Base-by-base conservation (phyloP, 495 filamentous ascomycete species). In the Staphylotrichum tortipilum region DNA sequence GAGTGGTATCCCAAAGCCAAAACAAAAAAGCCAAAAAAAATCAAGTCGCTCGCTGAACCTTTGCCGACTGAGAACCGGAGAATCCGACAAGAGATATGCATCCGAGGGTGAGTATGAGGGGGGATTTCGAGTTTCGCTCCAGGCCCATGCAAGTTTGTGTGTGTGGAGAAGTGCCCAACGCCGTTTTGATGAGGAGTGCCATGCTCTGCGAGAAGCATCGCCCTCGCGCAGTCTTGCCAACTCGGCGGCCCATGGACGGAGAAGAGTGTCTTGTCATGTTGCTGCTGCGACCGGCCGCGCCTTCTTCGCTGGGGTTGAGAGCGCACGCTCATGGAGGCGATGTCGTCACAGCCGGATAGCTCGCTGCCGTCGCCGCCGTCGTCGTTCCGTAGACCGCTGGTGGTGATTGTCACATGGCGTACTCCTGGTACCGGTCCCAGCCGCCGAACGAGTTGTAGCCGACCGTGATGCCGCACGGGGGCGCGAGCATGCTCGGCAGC, bases 401-500 rank as follows among this genome's bases (percentile, higher is more conserved):
- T 52, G 62, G 53, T 78, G 74, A 55, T 78, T 79, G 79, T 81
- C 78, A 82, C 74, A 82, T 82, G 36, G 77, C 68, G 60, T 78
- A 81, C 50, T 82, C 79, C 52, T 79, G 76, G 56, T 77, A 82
- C 49, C 76, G 70, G 58, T 83, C 83, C 89, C 92, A 95, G 50
- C 78, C 84, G 53, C 78, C 84, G 64, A 88, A 88, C 44, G 78
- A 74, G 57, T 80, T 81, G 67, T 85, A 89, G 14, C 86, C 86
- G 52, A 76, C 66, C 66, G 81, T 81, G 48, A 81, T 79, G 60
- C 88, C 85, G 72, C 92, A 98, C 66, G 88, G 86, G 60, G 78
- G 78, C 51, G 86, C 78, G 42, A 97, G 77, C 80, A 88, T 85
- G 71, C 92, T 97, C 17, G 92, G 91, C 28, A 98, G 76, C 39